These are phyloP conservation scores for Diaporthe longicolla DNA, from an alignment of 2,329 filamentous ascomycete species.

Conservation along the genomic window DNA sequence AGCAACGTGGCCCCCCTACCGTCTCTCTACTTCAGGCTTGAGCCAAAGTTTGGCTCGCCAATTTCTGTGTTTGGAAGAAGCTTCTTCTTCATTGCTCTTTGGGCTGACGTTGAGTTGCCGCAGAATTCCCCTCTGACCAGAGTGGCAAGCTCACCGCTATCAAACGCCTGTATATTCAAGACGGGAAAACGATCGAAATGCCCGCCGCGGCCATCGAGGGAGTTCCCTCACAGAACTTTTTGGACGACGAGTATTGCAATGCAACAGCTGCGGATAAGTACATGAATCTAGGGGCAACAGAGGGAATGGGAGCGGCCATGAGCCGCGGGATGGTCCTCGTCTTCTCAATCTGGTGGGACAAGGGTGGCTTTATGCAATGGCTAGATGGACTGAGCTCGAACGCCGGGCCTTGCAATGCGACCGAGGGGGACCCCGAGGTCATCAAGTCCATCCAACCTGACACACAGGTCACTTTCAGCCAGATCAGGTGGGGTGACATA, in stretches of 20 bases:
- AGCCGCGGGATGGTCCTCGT: constrained; percentile 66
- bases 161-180: constrained; percentile 64
- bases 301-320: constrained; percentile 60
- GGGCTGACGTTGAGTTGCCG: not conserved
- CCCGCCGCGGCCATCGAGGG: constrained; percentile 40
- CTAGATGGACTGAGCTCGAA: constrained; percentile 60
- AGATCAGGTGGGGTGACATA: constrained; percentile 70
- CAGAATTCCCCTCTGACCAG: constrained; percentile 57
- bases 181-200: constrained; percentile 61
- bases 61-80: not conserved
- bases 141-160: constrained; percentile 58
- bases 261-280: constrained; percentile 41
- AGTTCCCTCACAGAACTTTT: constrained; percentile 11
- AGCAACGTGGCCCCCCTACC: not conserved
- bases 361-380: constrained; percentile 69
- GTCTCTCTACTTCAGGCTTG: not conserved
- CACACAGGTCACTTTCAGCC: constrained; percentile 67
- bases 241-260: constrained; percentile 49
- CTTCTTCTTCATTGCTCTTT: not conserved
- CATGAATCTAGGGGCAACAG: constrained; percentile 52
- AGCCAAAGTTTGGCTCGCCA: not conserved
- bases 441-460: constrained; percentile 61
- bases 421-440: constrained; percentile 65
- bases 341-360: constrained; percentile 70
- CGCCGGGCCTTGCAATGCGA: constrained; percentile 67